Base-by-base conservation (phyloP, 129 eudicot species). In the Centaurea solstitialis region DNA sequence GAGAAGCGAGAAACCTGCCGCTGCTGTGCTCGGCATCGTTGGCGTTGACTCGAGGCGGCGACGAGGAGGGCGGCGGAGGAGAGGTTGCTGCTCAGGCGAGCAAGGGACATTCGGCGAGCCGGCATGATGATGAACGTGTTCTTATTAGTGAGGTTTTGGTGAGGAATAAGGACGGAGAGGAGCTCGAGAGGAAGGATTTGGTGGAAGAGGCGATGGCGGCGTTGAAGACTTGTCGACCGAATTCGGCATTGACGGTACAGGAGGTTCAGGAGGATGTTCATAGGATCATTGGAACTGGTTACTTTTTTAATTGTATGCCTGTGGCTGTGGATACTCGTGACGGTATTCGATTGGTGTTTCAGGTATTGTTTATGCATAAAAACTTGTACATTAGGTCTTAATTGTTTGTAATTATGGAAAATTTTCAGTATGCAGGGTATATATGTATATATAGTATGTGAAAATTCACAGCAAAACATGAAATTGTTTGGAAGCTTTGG, bases 261-360 rank as follows among this genome's bases (percentile, higher is more conserved):
- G 99, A 95, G 79, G 99, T 95, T 69, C 97, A 95, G 76, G 99
- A 95, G 67, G 99, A 95, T 86, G 99, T 95, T 18, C 98, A 91
- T 83, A 81, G 98, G 88, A 91, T 95, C 71, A 91, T 95, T 80
- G 97, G 90, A 20, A 92, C 91, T 75, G 99, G 99, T 0, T 95
- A 88, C 77, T 95, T 95, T 72, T 85, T 81, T 68, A 88, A 97
- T 21, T 95, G 99, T 37, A 83, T 89, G 93, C 99, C 99, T 6
- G 94, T 93, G 6, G 99, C 99, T 4, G 93, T 93, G 5, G 99
- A 95, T 83, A 95, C 99, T 24, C 90, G 98, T 30, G 99, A 95
- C 53, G 99, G 99, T 33, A 95, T 95, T 64, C 91, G 97, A 10
- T 84, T 95, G 82, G 91, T 92, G 67, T 95, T 92, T 88, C 93